Conservation (phyloP, 1,284 basidiomycete species). For the Heterobasidion parviporum region DNA sequence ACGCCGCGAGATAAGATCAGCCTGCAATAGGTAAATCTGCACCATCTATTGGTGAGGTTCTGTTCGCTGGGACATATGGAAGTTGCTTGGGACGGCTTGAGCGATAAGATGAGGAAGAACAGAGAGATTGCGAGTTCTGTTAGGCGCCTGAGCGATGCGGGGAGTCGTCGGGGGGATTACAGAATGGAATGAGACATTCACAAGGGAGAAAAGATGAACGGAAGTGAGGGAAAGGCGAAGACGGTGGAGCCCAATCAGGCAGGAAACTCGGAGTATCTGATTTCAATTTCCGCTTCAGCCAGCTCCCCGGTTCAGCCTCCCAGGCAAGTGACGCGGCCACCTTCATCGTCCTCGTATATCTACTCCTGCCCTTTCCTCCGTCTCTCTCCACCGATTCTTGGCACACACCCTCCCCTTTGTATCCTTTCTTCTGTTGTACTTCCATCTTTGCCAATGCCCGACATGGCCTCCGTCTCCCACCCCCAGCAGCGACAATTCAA, state of each 20-base stretch:
- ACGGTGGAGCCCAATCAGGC: neutral
- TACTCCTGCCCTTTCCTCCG: neutral
- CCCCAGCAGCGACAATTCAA: slow-evolving; percentile 68
- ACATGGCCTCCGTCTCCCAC: slow-evolving; percentile 29
- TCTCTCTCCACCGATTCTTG: neutral
- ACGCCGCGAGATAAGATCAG: too few relatives aligned
- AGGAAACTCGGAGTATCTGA: slow-evolving; percentile 3
- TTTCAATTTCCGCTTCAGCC: slow-evolving; percentile 7
- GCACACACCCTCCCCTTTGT: neutral
- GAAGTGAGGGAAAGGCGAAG: neutral
- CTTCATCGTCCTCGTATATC: slow-evolving; percentile 4
- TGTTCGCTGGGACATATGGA: too few relatives aligned
- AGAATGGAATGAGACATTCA: neutral
- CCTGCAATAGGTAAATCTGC: too few relatives aligned
- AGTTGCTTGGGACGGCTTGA: too few relatives aligned
- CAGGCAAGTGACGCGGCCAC: slow-evolving; percentile 10
- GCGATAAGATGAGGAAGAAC: neutral
- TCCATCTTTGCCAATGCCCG: neutral
- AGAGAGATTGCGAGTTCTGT: neutral
- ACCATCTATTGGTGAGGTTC: too few relatives aligned
- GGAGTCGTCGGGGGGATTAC: neutral
- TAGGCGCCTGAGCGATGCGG: neutral
- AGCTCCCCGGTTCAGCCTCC: neutral
- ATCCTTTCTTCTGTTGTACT: neutral
- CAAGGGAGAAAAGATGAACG: neutral